A percentile compares a stretch with the other conserved stretches of the same genome.
Evolutionary conservation across 169 alveolate species (phyloP).

Genomic region (Toxoplasma gondii): DNA sequence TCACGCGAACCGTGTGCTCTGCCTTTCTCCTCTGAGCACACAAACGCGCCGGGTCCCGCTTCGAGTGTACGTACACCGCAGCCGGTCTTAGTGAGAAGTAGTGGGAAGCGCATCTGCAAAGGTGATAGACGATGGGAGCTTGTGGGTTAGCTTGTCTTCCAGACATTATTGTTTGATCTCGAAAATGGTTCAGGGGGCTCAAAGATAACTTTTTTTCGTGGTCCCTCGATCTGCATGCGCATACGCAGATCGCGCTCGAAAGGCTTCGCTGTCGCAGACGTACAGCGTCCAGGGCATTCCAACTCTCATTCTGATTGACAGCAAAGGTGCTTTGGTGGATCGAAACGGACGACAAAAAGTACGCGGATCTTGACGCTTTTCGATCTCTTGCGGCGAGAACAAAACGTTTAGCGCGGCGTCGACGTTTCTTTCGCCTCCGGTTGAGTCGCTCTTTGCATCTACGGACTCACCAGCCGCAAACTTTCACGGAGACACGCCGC

Average conservation of each 20-base stretch:
- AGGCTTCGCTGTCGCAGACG: constrained; percentile 9
- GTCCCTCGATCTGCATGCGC: neutral
- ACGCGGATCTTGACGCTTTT: neutral
- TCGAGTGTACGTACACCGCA: constrained; percentile 21
- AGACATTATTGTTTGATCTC: no score
- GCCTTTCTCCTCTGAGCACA: no score
- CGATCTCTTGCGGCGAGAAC: neutral
- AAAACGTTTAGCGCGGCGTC: no score
- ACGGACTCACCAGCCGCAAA: no score
- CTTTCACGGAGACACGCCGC: no score
- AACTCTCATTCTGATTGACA: constrained; percentile 75
- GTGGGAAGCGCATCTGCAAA: neutral
- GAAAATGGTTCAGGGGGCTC: no score
- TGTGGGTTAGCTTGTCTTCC: no score
- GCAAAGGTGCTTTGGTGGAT: constrained; percentile 71
- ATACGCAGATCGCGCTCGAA: neutral
- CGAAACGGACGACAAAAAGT: constrained; percentile 58
- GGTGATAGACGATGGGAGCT: neutral
- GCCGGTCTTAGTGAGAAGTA: neutral
- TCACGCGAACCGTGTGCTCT: no score
- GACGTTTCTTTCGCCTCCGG: no score
- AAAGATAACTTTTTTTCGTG: neutral
- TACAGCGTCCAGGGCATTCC: constrained; percentile 81
- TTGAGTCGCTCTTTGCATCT: no score
- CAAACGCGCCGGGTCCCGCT: neutral